Conservation (phyloP, 2,329 filamentous ascomycete species). For the Coniochaeta sp. region DNA sequence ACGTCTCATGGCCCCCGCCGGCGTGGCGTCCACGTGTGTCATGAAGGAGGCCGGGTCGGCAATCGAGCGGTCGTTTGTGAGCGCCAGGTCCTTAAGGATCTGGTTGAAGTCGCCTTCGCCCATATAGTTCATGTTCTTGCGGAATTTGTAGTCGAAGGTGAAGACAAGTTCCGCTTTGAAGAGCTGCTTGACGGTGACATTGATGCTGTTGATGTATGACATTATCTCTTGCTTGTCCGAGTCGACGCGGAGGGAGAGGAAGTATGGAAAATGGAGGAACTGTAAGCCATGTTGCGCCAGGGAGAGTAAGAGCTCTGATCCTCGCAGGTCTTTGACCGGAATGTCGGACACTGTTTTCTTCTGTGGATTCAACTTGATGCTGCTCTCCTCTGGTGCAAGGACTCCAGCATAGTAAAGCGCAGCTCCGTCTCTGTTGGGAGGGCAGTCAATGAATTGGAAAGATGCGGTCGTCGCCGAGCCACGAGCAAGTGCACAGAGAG, state of each 20-base stretch:
- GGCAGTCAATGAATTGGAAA: background rate
- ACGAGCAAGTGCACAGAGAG: background rate
- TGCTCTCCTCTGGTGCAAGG: background rate
- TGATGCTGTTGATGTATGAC: background rate
- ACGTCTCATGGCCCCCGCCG: background rate
- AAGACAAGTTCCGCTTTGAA: conserved; percentile 2
- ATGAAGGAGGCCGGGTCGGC: conserved; percentile 1
- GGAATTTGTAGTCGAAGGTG: conserved; percentile 2
- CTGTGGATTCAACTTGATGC: background rate
- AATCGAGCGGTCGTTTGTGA: conserved; percentile 1
- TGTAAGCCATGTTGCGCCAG: background rate
- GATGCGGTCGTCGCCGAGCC: background rate
- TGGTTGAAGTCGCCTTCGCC: conserved; percentile 2
- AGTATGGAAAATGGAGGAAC: background rate
- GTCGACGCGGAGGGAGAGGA: background rate
- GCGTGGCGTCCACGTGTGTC: conserved; percentile 1
- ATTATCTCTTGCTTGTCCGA: background rate
- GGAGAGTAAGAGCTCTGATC: background rate
- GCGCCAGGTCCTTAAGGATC: conserved; percentile 1
- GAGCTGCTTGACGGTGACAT: background rate
- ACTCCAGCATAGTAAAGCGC: background rate
- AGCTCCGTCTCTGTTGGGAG: background rate
- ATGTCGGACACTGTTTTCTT: background rate
- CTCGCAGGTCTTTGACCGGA: background rate
- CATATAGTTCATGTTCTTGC: conserved; percentile 3